These are phyloP conservation scores for Neurospora sp. DNA, from an alignment of 2,329 filamentous ascomycete genomes.

Conservation along the genomic window DNA sequence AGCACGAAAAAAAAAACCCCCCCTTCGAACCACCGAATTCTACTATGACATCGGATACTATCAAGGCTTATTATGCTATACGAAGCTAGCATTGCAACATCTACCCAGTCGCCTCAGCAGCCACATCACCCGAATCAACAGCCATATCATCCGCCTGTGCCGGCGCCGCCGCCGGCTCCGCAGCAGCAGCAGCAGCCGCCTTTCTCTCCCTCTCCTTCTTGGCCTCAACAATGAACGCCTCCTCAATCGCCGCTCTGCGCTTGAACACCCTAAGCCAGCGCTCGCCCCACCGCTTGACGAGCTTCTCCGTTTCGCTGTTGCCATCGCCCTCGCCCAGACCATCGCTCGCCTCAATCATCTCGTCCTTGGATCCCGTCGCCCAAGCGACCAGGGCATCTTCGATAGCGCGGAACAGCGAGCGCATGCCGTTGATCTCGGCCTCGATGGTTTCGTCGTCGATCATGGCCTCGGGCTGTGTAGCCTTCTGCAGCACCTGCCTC, in stretches of 20 bases:
- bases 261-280: conserved; percentile 81
- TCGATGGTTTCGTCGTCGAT: conserved; percentile 42
- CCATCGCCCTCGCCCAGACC: conserved; percentile 39
- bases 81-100: neutral
- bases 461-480: conserved; percentile 25
- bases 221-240: conserved; percentile 46
- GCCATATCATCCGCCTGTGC: neutral
- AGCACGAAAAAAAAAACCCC: neutral
- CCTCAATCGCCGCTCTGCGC: conserved; percentile 75
- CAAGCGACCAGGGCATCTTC: conserved; percentile 68
- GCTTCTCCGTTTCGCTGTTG: conserved; percentile 45
- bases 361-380: conserved; percentile 62
- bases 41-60: neutral
- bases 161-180: conserved; percentile 1
- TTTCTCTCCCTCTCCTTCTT: conserved; percentile 19
- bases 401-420: conserved; percentile 69
- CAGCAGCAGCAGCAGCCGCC: conserved; percentile 5
- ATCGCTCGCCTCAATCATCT: conserved; percentile 54
- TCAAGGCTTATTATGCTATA: neutral
- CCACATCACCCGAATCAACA: neutral
- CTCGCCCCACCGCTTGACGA: conserved; percentile 70
- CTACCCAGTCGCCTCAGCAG: neutral
- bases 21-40: neutral
- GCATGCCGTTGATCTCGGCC: conserved; percentile 64
- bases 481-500: conserved; percentile 57